phyloP scores from a whole-genome alignment of 78 protist genomes.

The slime mould (Dictyostelium discoideum) region DNA sequence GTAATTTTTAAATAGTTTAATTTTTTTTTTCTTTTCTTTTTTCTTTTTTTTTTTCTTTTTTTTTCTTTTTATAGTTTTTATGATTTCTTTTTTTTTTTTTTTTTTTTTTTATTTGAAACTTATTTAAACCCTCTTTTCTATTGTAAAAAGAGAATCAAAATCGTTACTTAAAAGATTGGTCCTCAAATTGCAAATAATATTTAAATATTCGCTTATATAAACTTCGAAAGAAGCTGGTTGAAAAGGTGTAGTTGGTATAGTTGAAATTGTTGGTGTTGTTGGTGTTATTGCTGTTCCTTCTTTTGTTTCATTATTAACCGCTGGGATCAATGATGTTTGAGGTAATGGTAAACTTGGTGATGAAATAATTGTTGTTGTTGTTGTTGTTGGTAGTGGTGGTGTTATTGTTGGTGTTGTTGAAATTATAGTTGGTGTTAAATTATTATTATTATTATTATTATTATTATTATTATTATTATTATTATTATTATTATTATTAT shows the following conservation, averaged over 20 bases:
- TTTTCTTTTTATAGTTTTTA: neutral
- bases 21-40: neutral
- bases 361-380: neutral
- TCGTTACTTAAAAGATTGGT: neutral
- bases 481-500: neutral
- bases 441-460: neutral
- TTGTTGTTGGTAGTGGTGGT: conserved; percentile 5
- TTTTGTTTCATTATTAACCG: neutral
- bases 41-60: neutral
- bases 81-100: neutral
- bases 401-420: neutral
- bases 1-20: too few species aligned
- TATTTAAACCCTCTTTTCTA: conserved; percentile 8
- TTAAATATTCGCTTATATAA: conserved; percentile 45
- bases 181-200: conserved; percentile 35
- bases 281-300: neutral
- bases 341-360: neutral
- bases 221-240: conserved; percentile 3
- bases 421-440: neutral
- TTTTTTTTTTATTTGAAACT: neutral
- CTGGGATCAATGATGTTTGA: neutral
- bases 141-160: conserved; percentile 2
- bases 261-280: neutral
- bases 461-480: neutral
- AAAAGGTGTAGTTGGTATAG: neutral